Evolutionary conservation across 2,329 filamentous ascomycete species (phyloP), one percentile per base, ranked within the genome.

Genomic region (Alternaria sp.): DNA sequence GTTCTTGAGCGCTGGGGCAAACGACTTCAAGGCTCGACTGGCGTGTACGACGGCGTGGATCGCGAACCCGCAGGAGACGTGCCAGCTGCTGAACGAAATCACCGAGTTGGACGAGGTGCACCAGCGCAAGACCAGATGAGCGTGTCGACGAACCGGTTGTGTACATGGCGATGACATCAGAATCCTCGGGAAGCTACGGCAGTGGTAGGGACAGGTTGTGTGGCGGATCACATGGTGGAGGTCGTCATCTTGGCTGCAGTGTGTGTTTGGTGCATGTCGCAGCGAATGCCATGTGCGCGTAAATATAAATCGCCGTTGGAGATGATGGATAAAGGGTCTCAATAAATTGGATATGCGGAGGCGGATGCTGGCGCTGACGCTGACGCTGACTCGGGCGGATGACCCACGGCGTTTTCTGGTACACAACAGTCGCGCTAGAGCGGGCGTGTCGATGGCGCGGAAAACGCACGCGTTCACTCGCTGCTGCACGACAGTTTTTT

Each of bases 1-100:
- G 80, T 99, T 99, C 77, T 80, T 99, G 63, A 96, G 91, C 61
- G 94, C 94, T 3, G 75, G 75, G 11, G 92, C 93, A 14, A 99
- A 99, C 79, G 95, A 99, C 78, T 99, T 98, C 82, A 97, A 97
- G 81, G 95, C 94, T 7, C 84, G 94, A 29, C 86, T 93, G 69
- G 93, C 96, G 21, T 95, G 92, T 33, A 97, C 94, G 0, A 98
- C 95, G 23, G 93, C 94, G 1, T 99, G 95, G 95, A 96, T 99
- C 66, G 94, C 95, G 1, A 97, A 87, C 73, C 95, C 95, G 0
- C 83, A 85, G 0, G 95, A 99, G 83, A 99, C 95, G 29, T 92
- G 97, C 37, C 88, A 91, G 68, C 78, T 98, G 70, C 79, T 99
- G 60, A 93, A 97, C 71, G 95, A 98, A 81, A 81, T 97, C 73